These are phyloP conservation scores for Climacium dendroides DNA, from an alignment of 225 moss, liverwort and hornwort species.

Conservation along the genomic window DNA sequence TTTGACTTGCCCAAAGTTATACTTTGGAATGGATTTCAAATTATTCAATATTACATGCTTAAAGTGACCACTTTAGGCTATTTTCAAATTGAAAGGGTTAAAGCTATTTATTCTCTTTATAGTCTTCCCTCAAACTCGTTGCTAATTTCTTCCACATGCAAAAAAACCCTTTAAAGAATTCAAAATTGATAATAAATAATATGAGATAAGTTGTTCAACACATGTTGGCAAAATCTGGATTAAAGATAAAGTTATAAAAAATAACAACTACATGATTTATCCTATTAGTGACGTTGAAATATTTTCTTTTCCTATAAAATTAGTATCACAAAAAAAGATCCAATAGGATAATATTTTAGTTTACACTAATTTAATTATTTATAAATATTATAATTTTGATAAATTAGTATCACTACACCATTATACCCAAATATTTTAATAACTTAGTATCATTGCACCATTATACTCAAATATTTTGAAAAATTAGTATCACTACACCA, in stretches of 20 bases:
- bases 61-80: neutral
- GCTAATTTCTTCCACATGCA: neutral
- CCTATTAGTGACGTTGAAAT: neutral
- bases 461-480: no score
- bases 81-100: accelerated
- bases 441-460: no score
- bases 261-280: neutral
- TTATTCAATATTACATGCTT: neutral
- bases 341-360: neutral
- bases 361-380: neutral
- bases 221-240: neutral
- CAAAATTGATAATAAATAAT: neutral
- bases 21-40: neutral
- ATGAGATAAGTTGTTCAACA: neutral
- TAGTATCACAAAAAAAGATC: neutral
- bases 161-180: neutral
- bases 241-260: neutral
- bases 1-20: accelerated
- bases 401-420: neutral
- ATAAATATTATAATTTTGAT: neutral
- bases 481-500: no score
- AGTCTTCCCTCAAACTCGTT: neutral
- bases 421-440: no score
- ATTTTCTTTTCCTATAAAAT: neutral
- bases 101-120: neutral